Base-by-base conservation (phyloP, 1,139 yeast species). In the Debaryomyces subglobosus region DNA sequence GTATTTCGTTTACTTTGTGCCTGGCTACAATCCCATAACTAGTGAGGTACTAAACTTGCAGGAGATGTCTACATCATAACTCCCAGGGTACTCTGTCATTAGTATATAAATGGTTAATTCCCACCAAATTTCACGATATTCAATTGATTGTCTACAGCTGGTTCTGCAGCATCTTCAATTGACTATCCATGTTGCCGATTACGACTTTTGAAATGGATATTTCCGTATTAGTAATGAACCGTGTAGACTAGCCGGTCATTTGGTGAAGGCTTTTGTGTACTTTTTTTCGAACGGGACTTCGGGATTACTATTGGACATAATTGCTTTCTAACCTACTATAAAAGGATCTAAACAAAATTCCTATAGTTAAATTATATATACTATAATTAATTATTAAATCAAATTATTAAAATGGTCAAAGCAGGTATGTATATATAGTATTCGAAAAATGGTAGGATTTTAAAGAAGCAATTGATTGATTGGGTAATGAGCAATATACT, bases 361-460 rank as follows among this genome's bases (percentile, higher is more conserved):
- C 13, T 37, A 24, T 13, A 20, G 33, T 21, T 27, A 39, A 43
- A 24, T 41, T 16, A 16, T 35, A 38, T 48, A 43, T 48, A 40
- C 38, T 33, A 33, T 27, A 45, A 25, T 24, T 40, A 9, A 32
- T 39, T 29, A 40, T 27, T 30, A 16, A 32, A 13, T 21, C 20
- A 30, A 46, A 46, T 48, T 44, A 49, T 49, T 43, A 49, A 66
- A 53, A 67, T 67, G 71, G 71, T 66, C 49, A 67, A 67, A 63
- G 71, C 71, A 56, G 70, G 71, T 67, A 66, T 58, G 71, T 67
- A 54, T 30, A 37, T 36, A 43, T 34, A 39, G 48, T 5, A 41
- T 41, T n/a, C 25, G 27, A 6, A 20, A 27, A 15, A n/a, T 9
- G n/a, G 23, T 13, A 10, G 7, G 34, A 12, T 16, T 16, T 15